A percentile compares a stretch with the other conserved stretches of the same genome.
These are phyloP conservation scores for Trametes polyzona DNA, from an alignment of 1,284 basidiomycete species.

Conservation along the genomic window DNA sequence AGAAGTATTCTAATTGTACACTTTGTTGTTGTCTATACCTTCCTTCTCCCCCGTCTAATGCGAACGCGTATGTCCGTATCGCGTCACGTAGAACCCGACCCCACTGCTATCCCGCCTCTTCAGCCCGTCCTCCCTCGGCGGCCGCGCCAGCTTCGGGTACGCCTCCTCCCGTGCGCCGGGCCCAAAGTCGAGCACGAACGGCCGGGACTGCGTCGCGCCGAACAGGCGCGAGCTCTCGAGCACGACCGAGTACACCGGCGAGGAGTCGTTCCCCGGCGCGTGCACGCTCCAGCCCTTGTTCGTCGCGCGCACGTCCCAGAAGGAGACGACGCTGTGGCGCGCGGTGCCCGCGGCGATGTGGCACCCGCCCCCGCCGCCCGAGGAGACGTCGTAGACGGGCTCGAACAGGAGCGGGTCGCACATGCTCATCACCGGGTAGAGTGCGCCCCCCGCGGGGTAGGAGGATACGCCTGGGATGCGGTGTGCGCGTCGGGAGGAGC, in stretches of 20 bases:
- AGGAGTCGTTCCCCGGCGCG: conserved; percentile 73
- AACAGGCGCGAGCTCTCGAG: conserved; percentile 76
- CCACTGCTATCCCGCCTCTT: conserved; percentile 40
- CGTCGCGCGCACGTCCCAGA: conserved; percentile 74
- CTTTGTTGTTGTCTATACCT: no score
- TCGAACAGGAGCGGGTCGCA: conserved; percentile 69
- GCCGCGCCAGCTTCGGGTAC: conserved; percentile 53
- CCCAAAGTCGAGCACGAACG: conserved; percentile 80
- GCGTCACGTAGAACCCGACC: conserved; percentile 50
- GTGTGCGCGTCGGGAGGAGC: conserved; percentile 42
- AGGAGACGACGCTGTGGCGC: conserved; percentile 71
- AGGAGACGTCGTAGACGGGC: conserved; percentile 72
- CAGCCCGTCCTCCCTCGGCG: conserved; percentile 42
- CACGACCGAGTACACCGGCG: conserved; percentile 71
- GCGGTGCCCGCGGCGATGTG: conserved; percentile 75
- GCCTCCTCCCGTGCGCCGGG: conserved; percentile 57
- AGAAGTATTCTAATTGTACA: background rate
- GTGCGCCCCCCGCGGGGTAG: conserved; percentile 31
- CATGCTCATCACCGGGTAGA: conserved; percentile 61
- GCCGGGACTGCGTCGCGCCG: conserved; percentile 71
- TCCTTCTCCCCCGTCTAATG: background rate
- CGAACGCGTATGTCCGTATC: conserved; percentile 44
- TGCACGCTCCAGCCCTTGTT: conserved; percentile 71
- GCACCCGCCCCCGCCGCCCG: conserved; percentile 65
- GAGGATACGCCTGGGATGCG: conserved; percentile 22